Evolutionary conservation across 768 basidiomycete genomes (phyloP).

Genomic region (Kwoniella heveanensis): DNA sequence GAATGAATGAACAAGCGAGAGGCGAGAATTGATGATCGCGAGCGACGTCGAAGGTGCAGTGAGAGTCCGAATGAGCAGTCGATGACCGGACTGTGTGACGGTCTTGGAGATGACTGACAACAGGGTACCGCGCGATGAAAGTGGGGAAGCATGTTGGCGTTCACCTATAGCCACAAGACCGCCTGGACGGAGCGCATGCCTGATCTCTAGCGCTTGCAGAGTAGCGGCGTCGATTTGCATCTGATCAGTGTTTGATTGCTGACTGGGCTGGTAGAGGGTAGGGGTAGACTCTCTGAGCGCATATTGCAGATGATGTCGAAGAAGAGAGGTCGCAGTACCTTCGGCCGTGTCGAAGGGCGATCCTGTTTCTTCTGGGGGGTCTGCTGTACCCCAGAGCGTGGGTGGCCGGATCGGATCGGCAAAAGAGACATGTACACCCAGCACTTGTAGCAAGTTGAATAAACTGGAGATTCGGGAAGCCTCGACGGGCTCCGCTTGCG

Average conservation of each 20-base stretch:
- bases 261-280: slow-evolving; percentile 34
- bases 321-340: slow-evolving; percentile 33
- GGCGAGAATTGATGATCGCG: slow-evolving; percentile 35
- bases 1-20: slow-evolving; percentile 50
- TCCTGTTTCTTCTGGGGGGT: neutral
- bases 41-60: slow-evolving; percentile 48
- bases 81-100: slow-evolving; percentile 47
- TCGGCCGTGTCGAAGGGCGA: slow-evolving; percentile 19
- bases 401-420: slow-evolving; percentile 27
- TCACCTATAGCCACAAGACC: slow-evolving; percentile 20
- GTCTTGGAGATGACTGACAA: slow-evolving; percentile 51
- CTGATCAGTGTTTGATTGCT: slow-evolving; percentile 27
- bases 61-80: slow-evolving; percentile 49
- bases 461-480: slow-evolving; percentile 14
- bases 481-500: neutral
- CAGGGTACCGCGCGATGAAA: slow-evolving; percentile 48
- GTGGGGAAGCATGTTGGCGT: slow-evolving; percentile 28
- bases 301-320: slow-evolving; percentile 47
- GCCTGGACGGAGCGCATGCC: slow-evolving; percentile 50
- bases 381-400: neutral
- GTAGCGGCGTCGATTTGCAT: slow-evolving; percentile 57
- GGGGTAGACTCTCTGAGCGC: slow-evolving; percentile 52
- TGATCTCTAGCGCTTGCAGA: slow-evolving; percentile 52
- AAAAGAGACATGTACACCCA: slow-evolving; percentile 43
- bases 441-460: slow-evolving; percentile 33